Evolutionary conservation across 768 basidiomycete genomes (phyloP), one percentile per base, ranked within the genome.

Genomic region (Hydnum rufescens): DNA sequence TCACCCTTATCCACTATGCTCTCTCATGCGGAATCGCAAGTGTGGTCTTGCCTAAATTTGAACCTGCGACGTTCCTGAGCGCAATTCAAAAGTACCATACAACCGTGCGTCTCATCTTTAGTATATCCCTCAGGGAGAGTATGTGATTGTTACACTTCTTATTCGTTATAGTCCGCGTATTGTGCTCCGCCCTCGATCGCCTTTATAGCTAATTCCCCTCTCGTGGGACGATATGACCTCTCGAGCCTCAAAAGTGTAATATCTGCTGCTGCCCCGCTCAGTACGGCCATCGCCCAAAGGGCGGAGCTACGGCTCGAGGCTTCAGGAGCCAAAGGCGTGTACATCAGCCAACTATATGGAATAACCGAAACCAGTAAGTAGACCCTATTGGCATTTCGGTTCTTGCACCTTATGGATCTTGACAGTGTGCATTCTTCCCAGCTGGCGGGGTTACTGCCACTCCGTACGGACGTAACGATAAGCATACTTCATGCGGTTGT

Each of bases 221-320:
- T 65, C 5, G 61, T 68, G 4, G 57, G 59, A 50, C 57, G 64
- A 42, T 67, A 62, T 59, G 64, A 68, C 58, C 58, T 70, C 5
- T 56, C 59, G 2, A 60, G 58, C 18, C 54, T 69, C 30, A 32
- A 60, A 34, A 63, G 64, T 22, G 48, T 68, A 13, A 56, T 64
- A 46, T 62, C 58, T 25, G 68, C 65, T 25, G 69, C 68, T 2
- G 69, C 69, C 6, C 67, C 69, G 0, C 57, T 68, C 2, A 61
- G 62, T 2, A 55, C 61, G 0, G 64, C 64, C 5, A 51, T 68
- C 18, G 59, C 61, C 13, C 19, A 48, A 3, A 54, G 59, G 16
- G 60, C 62, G 4, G 53, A 62, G 22, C 50, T 49, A 4, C 58
- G 64, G 57, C n/a, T 66, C 58, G 22, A 39, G 22, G 13, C 13